Conservation (phyloP, 2,329 filamentous ascomycete genomes). For the Calonectria honghensis region DNA sequence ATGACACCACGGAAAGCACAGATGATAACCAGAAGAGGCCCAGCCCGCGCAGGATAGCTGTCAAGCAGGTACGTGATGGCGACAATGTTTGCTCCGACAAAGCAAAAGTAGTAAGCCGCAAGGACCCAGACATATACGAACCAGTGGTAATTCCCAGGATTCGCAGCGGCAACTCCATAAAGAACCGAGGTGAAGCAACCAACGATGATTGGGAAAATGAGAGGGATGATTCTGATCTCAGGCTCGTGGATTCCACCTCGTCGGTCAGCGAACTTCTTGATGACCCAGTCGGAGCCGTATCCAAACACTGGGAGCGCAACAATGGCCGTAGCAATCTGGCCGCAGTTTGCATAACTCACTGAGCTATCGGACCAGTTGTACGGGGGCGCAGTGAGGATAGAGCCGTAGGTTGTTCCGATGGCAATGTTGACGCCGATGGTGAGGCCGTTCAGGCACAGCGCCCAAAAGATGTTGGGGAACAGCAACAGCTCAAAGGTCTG, state of each 20-base stretch:
- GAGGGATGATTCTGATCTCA: conserved; percentile 46
- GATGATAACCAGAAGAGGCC: conserved; percentile 48
- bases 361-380: conserved; percentile 50
- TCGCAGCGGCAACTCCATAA: conserved; percentile 33
- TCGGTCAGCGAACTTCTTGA: conserved; percentile 47
- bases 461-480: conserved; percentile 51
- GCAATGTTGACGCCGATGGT: conserved; percentile 50
- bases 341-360: conserved; percentile 48
- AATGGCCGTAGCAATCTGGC: conserved; percentile 48
- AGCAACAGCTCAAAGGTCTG: conserved; percentile 49
- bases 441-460: conserved; percentile 47
- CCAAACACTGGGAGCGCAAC: conserved; percentile 47
- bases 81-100: conserved; percentile 48
- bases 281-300: conserved; percentile 47
- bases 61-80: conserved; percentile 50
- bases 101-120: conserved; percentile 41
- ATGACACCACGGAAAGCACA: conserved; percentile 49
- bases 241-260: conserved; percentile 49
- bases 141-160: conserved; percentile 40
- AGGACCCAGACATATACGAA: conserved; percentile 39
- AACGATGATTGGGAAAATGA: conserved; percentile 46
- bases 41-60: conserved; percentile 49
- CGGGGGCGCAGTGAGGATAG: conserved; percentile 44
- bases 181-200: conserved; percentile 42
- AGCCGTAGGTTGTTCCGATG: conserved; percentile 49